A percentile compares a stretch with the other conserved stretches of the same genome.
Conservation (phyloP, 2,329 filamentous ascomycete genomes). For the Ilyonectria destructans region DNA sequence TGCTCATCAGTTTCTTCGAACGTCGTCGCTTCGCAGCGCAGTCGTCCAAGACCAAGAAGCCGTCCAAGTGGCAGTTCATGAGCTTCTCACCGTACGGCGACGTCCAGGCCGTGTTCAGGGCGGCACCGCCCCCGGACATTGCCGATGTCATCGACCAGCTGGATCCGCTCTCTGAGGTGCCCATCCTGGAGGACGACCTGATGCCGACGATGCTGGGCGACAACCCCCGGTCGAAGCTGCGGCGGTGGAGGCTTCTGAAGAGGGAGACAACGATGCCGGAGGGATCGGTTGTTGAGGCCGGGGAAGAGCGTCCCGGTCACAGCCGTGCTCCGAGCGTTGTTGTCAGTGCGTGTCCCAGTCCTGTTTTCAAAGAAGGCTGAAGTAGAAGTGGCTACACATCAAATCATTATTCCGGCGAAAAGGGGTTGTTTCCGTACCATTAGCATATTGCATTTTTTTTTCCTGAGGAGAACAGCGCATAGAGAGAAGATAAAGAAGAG, state of each 20-base stretch:
- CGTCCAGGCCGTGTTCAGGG: slow-evolving; percentile 73
- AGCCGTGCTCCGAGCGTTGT: slow-evolving; percentile 3
- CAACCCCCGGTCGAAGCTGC: slow-evolving; percentile 34
- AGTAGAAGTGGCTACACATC: not conserved
- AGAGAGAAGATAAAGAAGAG: not conserved
- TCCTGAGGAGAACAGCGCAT: not conserved
- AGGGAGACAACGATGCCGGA: slow-evolving; percentile 17
- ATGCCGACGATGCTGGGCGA: slow-evolving; percentile 47
- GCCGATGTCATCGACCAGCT: slow-evolving; percentile 52
- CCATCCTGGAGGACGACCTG: slow-evolving; percentile 49
- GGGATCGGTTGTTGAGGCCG: not conserved
- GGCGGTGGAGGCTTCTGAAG: slow-evolving; percentile 28
- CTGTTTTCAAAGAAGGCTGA: not conserved
- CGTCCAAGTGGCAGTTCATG: slow-evolving; percentile 62
- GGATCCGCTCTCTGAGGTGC: slow-evolving; percentile 51
- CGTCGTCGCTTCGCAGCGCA: slow-evolving; percentile 65
- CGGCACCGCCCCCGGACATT: slow-evolving; percentile 66
- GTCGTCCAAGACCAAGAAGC: slow-evolving; percentile 43
- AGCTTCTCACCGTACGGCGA: slow-evolving; percentile 72
- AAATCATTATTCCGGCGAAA: not conserved
- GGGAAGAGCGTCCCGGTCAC: slow-evolving; percentile 4
- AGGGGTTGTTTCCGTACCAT: not conserved
- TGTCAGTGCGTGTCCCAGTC: slow-evolving; percentile 12
- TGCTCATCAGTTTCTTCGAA: slow-evolving; percentile 75
- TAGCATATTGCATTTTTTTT: not conserved